Percentiles rank a stretch among this genome's conserved stretches.
Evolutionary conservation across 176 grass and related monocot genomes (phyloP).

Genomic region (Aegilops bicornis): DNA sequence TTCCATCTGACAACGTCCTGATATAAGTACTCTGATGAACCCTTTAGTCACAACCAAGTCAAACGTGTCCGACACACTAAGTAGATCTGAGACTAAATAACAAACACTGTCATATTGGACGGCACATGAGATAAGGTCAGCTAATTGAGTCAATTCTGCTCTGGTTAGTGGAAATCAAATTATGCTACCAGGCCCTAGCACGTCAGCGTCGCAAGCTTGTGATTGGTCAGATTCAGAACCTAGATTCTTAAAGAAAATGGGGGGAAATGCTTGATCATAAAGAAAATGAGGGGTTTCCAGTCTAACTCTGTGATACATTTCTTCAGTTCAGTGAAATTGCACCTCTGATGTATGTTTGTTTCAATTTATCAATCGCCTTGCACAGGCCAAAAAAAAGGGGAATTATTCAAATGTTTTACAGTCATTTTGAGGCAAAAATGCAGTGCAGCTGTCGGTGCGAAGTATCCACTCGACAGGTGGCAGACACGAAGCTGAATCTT

Average conservation of each 20-base stretch:
- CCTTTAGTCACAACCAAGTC: constrained; percentile 3
- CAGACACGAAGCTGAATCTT: constrained; percentile 23
- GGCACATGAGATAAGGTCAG: constrained; percentile 4
- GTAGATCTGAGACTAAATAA: constrained; percentile 21
- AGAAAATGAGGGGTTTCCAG: not conserved
- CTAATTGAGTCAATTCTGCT: not conserved
- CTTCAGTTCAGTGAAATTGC: not conserved
- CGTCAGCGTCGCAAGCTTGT: not conserved
- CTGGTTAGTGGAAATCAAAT: not conserved
- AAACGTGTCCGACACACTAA: constrained; percentile 1
- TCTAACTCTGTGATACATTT: not conserved
- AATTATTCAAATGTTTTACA: not conserved
- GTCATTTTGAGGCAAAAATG: not conserved
- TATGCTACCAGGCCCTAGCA: not conserved
- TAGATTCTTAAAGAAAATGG: not conserved
- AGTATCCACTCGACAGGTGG: not conserved
- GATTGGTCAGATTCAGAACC: not conserved
- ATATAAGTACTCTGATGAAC: not conserved
- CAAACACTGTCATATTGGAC: not conserved
- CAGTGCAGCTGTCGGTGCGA: constrained; percentile 3
- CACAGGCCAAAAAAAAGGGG: not conserved
- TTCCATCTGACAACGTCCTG: not conserved
- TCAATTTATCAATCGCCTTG: not conserved
- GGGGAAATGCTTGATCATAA: too few species aligned
- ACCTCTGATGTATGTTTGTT: not conserved